Conservation (phyloP, 768 basidiomycete genomes). For the Russula ochroleuca region DNA sequence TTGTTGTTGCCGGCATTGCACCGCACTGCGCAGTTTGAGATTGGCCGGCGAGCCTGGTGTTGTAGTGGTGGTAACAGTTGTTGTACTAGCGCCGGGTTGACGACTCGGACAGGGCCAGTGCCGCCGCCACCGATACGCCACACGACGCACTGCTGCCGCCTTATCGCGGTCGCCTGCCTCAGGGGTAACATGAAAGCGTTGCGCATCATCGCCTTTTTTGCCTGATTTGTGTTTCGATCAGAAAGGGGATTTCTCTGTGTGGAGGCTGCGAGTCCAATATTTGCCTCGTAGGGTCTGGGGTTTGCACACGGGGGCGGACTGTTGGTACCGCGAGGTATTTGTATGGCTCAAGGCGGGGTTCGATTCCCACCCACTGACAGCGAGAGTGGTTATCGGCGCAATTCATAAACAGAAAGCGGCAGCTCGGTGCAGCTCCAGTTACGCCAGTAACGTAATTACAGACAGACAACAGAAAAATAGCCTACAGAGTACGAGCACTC, state of each 20-base stretch:
- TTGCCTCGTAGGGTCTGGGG: not conserved
- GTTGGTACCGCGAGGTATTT: slow-evolving; percentile 6
- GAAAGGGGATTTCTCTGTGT: not conserved
- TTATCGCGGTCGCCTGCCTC: slow-evolving; percentile 7
- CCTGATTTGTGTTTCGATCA: not conserved
- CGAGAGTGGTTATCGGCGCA: too few species aligned
- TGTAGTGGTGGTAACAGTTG: not conserved
- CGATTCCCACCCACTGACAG: not conserved
- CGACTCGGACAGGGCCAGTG: too few species aligned
- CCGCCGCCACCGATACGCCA: not conserved
- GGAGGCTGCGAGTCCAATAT: too few species aligned
- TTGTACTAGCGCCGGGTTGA: not conserved
- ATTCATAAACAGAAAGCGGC: not conserved
- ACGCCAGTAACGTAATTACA: slow-evolving; percentile 1
- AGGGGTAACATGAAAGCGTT: slow-evolving; percentile 5
- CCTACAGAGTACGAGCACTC: not conserved
- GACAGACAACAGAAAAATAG: not conserved
- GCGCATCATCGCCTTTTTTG: not conserved
- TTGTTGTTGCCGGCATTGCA: not conserved
- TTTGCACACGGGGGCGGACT: too few species aligned
- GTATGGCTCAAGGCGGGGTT: not conserved
- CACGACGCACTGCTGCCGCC: not conserved
- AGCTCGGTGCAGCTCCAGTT: not conserved
- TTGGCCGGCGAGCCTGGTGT: not conserved
- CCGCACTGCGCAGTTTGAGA: slow-evolving; percentile 9